These are phyloP conservation scores for Przewalskia tangutica DNA, from an alignment of 257 asterid genomes.

Conservation along the genomic window DNA sequence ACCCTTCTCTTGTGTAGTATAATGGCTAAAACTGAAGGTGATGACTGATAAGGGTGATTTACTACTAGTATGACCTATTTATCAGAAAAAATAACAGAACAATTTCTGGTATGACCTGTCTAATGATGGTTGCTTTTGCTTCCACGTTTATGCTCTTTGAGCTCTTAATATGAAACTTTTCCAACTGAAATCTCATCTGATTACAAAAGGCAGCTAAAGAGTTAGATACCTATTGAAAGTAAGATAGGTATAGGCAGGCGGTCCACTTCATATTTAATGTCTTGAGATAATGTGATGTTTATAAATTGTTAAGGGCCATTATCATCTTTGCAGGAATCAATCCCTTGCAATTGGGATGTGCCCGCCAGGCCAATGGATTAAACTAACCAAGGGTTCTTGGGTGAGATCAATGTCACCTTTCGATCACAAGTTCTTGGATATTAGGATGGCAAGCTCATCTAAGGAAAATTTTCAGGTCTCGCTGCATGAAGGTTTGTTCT, in stretches of 20 bases:
- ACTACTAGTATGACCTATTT: neutral
- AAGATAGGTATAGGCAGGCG: neutral
- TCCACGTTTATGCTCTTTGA: neutral
- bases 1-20: neutral
- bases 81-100: neutral
- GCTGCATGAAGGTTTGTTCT: slow-evolving; percentile 66
- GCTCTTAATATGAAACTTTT: neutral
- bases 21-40: neutral
- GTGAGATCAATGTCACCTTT: slow-evolving; percentile 76
- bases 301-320: slow-evolving; percentile 1
- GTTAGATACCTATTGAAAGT: neutral
- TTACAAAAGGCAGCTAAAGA: neutral
- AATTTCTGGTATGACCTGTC: neutral
- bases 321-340: slow-evolving; percentile 43
- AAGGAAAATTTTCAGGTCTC: slow-evolving; percentile 56
- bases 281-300: neutral
- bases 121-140: neutral
- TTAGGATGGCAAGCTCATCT: slow-evolving; percentile 45
- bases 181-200: neutral
- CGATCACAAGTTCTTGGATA: slow-evolving; percentile 68
- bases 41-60: neutral
- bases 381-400: slow-evolving; percentile 61
- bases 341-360: slow-evolving; percentile 83
- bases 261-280: neutral
- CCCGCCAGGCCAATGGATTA: slow-evolving; percentile 66